phyloP scores from a whole-genome alignment of 2,329 filamentous ascomycete genomes.

The Elsinoe perseae region DNA sequence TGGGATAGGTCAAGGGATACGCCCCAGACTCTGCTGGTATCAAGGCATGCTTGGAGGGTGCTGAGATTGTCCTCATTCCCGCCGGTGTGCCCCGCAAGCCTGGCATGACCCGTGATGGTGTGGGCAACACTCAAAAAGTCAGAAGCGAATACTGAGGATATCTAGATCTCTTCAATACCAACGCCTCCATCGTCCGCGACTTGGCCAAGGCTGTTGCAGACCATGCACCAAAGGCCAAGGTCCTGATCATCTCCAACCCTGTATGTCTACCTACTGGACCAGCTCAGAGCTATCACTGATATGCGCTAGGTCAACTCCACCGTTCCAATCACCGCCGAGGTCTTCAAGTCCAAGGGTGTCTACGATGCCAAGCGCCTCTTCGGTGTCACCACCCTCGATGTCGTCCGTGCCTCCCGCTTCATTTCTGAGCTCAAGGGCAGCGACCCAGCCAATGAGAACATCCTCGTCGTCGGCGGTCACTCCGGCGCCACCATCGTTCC shows the following conservation, averaged over 20 bases:
- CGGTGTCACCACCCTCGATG: slow-evolving; percentile 97
- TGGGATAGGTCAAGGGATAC: slow-evolving; percentile 70
- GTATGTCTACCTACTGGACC: slow-evolving; percentile 39
- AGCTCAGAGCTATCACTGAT: slow-evolving; percentile 16
- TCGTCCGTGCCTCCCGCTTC: slow-evolving; percentile 96
- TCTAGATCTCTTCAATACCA: slow-evolving; percentile 97
- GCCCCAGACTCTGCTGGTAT: slow-evolving; percentile 59
- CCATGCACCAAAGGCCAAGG: slow-evolving; percentile 81
- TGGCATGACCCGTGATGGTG: slow-evolving; percentile 95
- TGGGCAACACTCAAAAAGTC: slow-evolving; percentile 20
- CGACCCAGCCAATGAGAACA: slow-evolving; percentile 86
- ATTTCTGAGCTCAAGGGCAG: slow-evolving; percentile 87
- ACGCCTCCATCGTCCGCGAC: slow-evolving; percentile 97
- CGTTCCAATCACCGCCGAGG: slow-evolving; percentile 92
- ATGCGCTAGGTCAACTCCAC: slow-evolving; percentile 77
- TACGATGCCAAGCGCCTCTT: slow-evolving; percentile 99
- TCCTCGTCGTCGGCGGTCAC: slow-evolving; percentile 95
- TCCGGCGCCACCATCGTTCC: slow-evolving; percentile 97
- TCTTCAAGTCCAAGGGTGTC: slow-evolving; percentile 90
- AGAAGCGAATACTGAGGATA: not conserved
- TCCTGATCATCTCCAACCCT: slow-evolving; percentile 97
- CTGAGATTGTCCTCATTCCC: slow-evolving; percentile 94
- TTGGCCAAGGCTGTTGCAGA: slow-evolving; percentile 91
- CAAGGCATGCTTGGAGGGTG: slow-evolving; percentile 68
- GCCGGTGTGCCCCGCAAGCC: slow-evolving; percentile 98